Evolutionary conservation across 768 basidiomycete species (phyloP).

Genomic region (Mycena polygramma): DNA sequence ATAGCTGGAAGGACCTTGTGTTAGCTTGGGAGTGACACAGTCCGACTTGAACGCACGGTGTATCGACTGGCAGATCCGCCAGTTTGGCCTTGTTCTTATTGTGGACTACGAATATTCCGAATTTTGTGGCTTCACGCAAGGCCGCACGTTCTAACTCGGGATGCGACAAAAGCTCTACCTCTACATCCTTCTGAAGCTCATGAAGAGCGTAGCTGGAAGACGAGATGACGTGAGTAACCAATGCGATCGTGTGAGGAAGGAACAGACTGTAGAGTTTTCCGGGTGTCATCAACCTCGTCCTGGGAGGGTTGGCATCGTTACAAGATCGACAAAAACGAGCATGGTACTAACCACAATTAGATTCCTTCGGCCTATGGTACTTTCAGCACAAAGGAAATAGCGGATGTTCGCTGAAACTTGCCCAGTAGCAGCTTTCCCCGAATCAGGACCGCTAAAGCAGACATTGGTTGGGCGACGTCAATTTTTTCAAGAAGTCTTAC

Average conservation of each 20-base stretch:
- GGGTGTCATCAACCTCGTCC: conserved; percentile 92
- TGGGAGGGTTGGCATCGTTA: conserved; percentile 43
- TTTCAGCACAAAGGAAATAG: neutral
- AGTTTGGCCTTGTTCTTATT: conserved; percentile 93
- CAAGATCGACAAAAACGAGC: neutral
- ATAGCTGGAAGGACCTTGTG: conserved; percentile 62
- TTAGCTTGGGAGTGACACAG: conserved; percentile 17
- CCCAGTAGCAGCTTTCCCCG: conserved; percentile 83
- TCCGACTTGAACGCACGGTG: conserved; percentile 61
- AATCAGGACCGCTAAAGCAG: conserved; percentile 67
- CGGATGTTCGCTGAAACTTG: conserved; percentile 44
- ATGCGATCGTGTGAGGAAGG: neutral
- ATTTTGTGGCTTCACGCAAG: conserved; percentile 75
- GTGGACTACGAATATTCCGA: conserved; percentile 95
- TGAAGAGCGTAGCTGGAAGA: conserved; percentile 83
- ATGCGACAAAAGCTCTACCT: conserved; percentile 70
- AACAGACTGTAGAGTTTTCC: conserved; percentile 87
- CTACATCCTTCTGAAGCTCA: conserved; percentile 93
- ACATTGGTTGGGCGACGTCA: conserved; percentile 15
- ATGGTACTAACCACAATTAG: conserved; percentile 33
- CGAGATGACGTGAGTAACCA: neutral
- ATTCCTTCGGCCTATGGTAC: conserved; percentile 21
- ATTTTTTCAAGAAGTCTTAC: conserved; percentile 57
- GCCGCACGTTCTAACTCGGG: conserved; percentile 83
- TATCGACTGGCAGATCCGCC: conserved; percentile 76